Percentiles rank a stretch among this genome's conserved stretches.
Evolutionary conservation across 2,329 filamentous ascomycete genomes (phyloP).

Genomic region (Cryphonectria radicalis): DNA sequence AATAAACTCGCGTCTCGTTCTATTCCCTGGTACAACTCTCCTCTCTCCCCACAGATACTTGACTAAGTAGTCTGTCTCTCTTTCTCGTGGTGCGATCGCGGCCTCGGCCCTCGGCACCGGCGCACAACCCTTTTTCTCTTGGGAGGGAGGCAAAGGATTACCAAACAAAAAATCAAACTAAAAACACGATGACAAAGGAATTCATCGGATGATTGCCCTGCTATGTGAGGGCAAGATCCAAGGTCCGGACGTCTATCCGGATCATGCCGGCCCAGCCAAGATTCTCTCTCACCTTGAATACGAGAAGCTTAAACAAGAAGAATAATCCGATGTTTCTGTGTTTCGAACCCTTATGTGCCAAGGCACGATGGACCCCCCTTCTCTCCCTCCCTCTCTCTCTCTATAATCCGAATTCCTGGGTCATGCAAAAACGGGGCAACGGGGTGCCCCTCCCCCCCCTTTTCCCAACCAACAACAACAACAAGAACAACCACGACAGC

Average conservation of each 20-base stretch:
- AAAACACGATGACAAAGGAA: not conserved
- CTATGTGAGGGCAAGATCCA: not conserved
- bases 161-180: not conserved
- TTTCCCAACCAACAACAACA: too few species aligned
- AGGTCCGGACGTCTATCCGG: not conserved
- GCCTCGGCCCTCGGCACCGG: not conserved
- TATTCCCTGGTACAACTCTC: not conserved
- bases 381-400: too few species aligned
- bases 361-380: not conserved
- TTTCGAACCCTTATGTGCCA: not conserved
- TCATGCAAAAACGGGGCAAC: not conserved
- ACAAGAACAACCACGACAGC: not conserved
- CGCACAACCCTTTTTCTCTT: too few species aligned
- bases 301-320: not conserved
- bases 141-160: too few species aligned
- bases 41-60: not conserved
- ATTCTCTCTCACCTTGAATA: not conserved
- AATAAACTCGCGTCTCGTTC: not conserved
- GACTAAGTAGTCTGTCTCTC: not conserved
- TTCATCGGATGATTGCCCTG: not conserved
- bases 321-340: not conserved
- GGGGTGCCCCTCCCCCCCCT: not conserved
- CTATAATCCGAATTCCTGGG: constrained; percentile 10
- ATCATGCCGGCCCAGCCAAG: not conserved
- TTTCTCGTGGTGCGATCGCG: not conserved